phyloP scores from a whole-genome alignment of 495 filamentous ascomycete genomes.

The Penicillium cataractarum region DNA sequence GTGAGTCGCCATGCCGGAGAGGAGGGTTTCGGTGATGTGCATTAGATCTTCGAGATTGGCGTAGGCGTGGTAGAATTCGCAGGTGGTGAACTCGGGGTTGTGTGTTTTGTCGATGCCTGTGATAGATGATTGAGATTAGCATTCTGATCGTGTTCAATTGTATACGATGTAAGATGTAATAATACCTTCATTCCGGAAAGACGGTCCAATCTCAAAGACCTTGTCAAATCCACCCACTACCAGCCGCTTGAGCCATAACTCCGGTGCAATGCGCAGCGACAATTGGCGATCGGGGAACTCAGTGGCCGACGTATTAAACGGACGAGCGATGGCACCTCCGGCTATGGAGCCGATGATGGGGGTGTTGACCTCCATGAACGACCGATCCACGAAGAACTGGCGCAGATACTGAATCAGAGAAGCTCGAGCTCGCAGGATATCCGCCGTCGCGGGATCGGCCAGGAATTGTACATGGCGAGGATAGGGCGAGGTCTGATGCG shows the following conservation, averaged over 20 bases:
- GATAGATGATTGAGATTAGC: not conserved
- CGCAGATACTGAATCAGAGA: slow-evolving; percentile 74
- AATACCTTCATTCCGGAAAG: slow-evolving; percentile 90
- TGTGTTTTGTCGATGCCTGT: slow-evolving; percentile 81
- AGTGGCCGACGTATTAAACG: slow-evolving; percentile 76
- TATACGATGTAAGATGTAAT: too few relatives aligned
- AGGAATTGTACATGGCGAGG: slow-evolving; percentile 78
- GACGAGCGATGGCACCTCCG: slow-evolving; percentile 81
- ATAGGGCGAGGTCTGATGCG: slow-evolving; percentile 70
- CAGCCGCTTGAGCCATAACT: slow-evolving; percentile 92
- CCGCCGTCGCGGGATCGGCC: slow-evolving; percentile 63
- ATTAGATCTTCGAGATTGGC: slow-evolving; percentile 79
- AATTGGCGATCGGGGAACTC: slow-evolving; percentile 71
- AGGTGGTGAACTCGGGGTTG: slow-evolving; percentile 96
- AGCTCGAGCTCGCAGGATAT: slow-evolving; percentile 74
- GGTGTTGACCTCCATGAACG: slow-evolving; percentile 86
- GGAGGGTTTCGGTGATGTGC: slow-evolving; percentile 67
- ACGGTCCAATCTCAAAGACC: slow-evolving; percentile 91
- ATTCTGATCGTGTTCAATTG: too few relatives aligned
- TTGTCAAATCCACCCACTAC: slow-evolving; percentile 87
- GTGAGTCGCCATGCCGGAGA: slow-evolving; percentile 59
- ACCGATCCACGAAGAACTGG: slow-evolving; percentile 67
- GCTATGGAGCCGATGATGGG: slow-evolving; percentile 78
- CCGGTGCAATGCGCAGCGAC: slow-evolving; percentile 83
- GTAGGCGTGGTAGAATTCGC: slow-evolving; percentile 93